phyloP scores from a whole-genome alignment of 495 filamentous ascomycete species.

The Penicillium cataractarum region DNA sequence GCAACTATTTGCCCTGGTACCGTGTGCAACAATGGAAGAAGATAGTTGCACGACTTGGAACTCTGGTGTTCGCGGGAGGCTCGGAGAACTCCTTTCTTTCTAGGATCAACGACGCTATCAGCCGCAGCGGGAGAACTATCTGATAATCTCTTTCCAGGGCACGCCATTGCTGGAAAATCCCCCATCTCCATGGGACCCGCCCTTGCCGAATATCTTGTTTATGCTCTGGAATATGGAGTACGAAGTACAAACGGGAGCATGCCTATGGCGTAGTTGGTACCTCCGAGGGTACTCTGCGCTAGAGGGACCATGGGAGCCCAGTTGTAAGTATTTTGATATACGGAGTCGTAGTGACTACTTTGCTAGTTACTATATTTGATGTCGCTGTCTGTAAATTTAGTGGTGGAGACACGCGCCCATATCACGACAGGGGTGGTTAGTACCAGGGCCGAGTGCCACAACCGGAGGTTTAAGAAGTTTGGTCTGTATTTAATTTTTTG shows the following conservation, averaged over 20 bases:
- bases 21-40: constrained; percentile 1
- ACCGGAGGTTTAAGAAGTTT: background rate
- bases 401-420: background rate
- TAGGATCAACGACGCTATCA: constrained; percentile 8
- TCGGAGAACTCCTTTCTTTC: constrained; percentile 7
- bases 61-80: constrained; percentile 9
- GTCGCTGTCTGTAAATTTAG: background rate
- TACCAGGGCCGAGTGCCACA: constrained; percentile 3
- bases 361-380: background rate
- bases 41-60: background rate
- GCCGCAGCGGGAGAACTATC: constrained; percentile 14
- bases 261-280: background rate
- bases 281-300: background rate
- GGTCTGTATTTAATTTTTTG: background rate
- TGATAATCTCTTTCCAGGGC: background rate
- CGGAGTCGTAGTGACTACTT: background rate
- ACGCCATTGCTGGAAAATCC: background rate
- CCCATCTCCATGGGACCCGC: background rate
- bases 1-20: constrained; percentile 3
- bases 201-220: constrained; percentile 6
- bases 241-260: no score
- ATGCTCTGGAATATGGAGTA: background rate
- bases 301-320: background rate
- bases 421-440: background rate
- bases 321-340: background rate